Evolutionary conservation across 2,329 filamentous ascomycete genomes (phyloP).

Genomic region (Paraphoma sp.): DNA sequence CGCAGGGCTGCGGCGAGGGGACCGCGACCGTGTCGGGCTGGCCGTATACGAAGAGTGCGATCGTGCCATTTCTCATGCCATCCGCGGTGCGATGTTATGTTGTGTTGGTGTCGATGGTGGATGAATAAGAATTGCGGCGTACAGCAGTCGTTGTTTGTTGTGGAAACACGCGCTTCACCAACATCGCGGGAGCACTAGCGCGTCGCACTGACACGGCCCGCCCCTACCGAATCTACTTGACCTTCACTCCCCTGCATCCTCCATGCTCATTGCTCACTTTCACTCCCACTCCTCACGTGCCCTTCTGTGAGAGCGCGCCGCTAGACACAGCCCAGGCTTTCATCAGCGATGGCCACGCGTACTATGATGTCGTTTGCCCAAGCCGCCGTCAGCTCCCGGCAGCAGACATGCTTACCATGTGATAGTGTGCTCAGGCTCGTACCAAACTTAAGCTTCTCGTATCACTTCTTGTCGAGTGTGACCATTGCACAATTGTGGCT

Average conservation of each 20-base stretch:
- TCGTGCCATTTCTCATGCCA: slow-evolving; percentile 35
- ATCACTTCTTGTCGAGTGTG: no score
- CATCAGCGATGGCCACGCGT: no score
- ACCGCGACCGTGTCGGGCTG: slow-evolving; percentile 40
- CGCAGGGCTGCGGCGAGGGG: slow-evolving; percentile 36
- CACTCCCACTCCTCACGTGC: background rate
- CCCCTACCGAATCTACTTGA: background rate
- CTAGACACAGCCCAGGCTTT: no score
- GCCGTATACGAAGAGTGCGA: slow-evolving; percentile 45
- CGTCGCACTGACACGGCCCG: slow-evolving; percentile 3
- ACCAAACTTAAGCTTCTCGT: no score
- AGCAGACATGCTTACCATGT: background rate
- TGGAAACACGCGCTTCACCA: slow-evolving; percentile 17
- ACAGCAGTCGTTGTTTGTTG: slow-evolving; percentile 25
- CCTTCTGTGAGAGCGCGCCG: no score
- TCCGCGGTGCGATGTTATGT: slow-evolving; percentile 1
- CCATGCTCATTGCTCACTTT: background rate
- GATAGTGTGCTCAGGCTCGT: background rate
- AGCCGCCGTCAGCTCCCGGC: no score
- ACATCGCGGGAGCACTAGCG: slow-evolving; percentile 3
- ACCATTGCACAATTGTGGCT: no score
- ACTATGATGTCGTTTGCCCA: no score
- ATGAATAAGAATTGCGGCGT: slow-evolving; percentile 26
- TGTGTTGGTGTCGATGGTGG: slow-evolving; percentile 2
- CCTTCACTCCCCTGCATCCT: background rate